Base-by-base conservation (phyloP, 495 filamentous ascomycete genomes). In the Aspergillus haitiensis region DNA sequence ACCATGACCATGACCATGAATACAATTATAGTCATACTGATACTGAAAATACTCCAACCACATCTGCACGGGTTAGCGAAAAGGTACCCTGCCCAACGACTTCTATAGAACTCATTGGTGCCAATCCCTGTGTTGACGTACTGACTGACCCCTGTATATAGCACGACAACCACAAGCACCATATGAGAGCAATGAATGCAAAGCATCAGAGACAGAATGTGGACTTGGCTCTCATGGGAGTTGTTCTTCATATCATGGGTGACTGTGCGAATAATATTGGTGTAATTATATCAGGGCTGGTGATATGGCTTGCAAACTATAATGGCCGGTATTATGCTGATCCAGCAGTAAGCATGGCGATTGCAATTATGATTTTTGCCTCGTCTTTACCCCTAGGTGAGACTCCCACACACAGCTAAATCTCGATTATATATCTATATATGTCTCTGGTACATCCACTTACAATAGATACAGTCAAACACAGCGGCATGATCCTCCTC, bases 401-500 rank as follows among this genome's bases (percentile, higher is more conserved):
- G 66, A 3, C 18, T 55, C 7, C n/a, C 8, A 18, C n/a, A 7
- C 15, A 13, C 32, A 27, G 16, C 7, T 36, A 2, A 15, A 12
- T 52, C 10, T 36, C 5, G 32, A 5, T 16, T 52, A 16, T 16
- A 16, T 5, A 16, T 5, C 10, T 15, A 12, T 45, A 45, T 11
- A 2, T n/a, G 7, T 45, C 42, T 8, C n/a, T 13, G 7, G 3
- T 46, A 7, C 7, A 6, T 16, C 15, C 15, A 16, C n/a, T 16
- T 8, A 46, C 18, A 13, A 35, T 45, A 77, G 76, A 3, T 35
- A 3, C 40, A 75, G 75, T 78, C 6, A 69, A 63, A 59, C 64
- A 67, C 21, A 64, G 64, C 7, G 80, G 81, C 11, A 45, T 61
- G 11, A 92, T 96, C 45, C 79, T 97, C 8, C 81, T 97, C 1